These are phyloP conservation scores for Corymbia citriodora DNA, from an alignment of 441 rosid species.

Conservation along the genomic window DNA sequence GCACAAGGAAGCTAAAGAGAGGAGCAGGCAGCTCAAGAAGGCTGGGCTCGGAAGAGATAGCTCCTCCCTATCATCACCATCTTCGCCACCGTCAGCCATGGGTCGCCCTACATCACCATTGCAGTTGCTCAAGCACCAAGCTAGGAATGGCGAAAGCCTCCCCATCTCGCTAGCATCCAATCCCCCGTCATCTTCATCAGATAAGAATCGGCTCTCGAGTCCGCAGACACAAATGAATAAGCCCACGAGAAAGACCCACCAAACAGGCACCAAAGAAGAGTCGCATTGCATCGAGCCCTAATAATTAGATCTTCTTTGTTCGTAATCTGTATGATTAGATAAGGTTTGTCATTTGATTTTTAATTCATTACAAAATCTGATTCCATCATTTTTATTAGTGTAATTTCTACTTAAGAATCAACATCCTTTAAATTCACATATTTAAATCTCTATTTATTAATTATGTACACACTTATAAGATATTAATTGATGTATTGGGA, in stretches of 20 bases:
- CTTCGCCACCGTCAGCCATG: neutral
- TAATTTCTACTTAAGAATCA: neutral
- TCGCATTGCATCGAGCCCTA: neutral
- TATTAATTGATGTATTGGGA: accelerated
- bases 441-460: neutral
- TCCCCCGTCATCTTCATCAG: neutral
- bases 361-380: neutral
- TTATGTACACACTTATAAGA: neutral
- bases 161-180: neutral
- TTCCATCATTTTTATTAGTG: neutral
- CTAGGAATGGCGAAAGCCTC: neutral
- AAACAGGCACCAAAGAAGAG: neutral
- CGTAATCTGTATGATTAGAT: neutral
- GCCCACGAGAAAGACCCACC: neutral
- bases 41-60: neutral
- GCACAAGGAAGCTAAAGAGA: neutral
- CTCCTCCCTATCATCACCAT: neutral
- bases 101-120: neutral
- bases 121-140: neutral
- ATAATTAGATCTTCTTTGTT: neutral
- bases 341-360: neutral
- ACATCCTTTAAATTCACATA: neutral
- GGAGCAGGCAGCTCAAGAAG: neutral
- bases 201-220: neutral
- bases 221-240: neutral